Percentiles rank a stretch among this genome's conserved stretches.
Conservation (phyloP, 2,329 filamentous ascomycete species). For the Colletotrichum paranaense region DNA sequence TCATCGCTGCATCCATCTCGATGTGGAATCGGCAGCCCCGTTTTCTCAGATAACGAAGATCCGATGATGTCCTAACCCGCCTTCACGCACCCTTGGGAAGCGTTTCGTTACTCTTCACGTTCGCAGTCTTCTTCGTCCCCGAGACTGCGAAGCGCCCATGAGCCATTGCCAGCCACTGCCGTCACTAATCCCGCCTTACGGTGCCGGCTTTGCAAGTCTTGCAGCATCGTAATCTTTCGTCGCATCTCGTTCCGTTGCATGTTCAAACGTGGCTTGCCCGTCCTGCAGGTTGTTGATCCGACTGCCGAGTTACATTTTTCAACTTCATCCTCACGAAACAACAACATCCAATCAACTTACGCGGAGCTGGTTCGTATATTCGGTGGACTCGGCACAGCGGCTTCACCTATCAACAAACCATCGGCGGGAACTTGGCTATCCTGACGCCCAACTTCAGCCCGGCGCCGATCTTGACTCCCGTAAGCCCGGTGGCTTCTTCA, state of each 20-base stretch:
- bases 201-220: neutral
- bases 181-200: neutral
- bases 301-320: neutral
- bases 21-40: neutral
- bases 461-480: slow-evolving; percentile 13
- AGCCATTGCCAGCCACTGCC: neutral
- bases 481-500: neutral
- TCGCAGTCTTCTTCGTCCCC: neutral
- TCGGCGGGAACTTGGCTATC: neutral
- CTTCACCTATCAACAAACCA: neutral
- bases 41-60: neutral
- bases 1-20: neutral
- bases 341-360: neutral
- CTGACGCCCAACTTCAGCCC: neutral
- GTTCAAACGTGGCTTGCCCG: neutral
- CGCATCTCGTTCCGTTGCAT: slow-evolving; percentile 2
- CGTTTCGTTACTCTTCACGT: neutral
- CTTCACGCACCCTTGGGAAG: neutral
- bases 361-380: slow-evolving; percentile 3
- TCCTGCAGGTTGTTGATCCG: neutral
- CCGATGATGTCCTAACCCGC: neutral
- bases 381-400: neutral
- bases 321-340: neutral
- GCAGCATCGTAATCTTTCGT: neutral
- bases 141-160: neutral